A percentile compares a stretch with the other conserved stretches of the same genome.
Evolutionary conservation across 2,329 filamentous ascomycete species (phyloP).

Genomic region (Cryoendolithus antarcticus): DNA sequence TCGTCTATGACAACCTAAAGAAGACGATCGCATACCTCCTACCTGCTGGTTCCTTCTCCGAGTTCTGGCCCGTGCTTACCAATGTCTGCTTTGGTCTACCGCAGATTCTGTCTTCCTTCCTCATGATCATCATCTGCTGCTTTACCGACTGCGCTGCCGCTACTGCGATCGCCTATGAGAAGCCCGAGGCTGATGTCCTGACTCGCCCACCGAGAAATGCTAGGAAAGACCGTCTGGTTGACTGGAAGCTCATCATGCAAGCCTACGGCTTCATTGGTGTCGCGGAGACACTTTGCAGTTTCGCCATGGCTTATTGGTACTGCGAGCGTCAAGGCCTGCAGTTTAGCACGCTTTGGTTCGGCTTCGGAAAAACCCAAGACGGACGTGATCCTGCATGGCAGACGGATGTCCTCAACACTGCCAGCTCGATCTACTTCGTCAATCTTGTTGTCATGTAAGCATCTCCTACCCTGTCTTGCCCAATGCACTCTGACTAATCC

Average conservation of each 20-base stretch:
- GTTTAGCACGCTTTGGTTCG: conserved; percentile 57
- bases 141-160: conserved; percentile 68
- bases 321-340: conserved; percentile 42
- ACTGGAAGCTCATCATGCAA: conserved; percentile 60
- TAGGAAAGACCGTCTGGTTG: conserved; percentile 58
- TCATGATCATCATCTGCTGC: conserved; percentile 51
- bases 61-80: conserved; percentile 65
- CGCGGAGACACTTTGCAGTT: conserved; percentile 28
- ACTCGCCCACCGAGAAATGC: conserved; percentile 55
- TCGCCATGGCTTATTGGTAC: conserved; percentile 36
- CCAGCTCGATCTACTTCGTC: conserved; percentile 66
- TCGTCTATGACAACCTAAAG: conserved; percentile 70
- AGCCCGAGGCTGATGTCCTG: conserved; percentile 64
- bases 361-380: too few species aligned
- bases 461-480: neutral
- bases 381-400: too few species aligned
- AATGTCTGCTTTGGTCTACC: conserved; percentile 61
- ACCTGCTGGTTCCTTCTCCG: conserved; percentile 60
- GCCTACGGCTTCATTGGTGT: conserved; percentile 61
- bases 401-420: conserved; percentile 45
- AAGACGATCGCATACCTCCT: conserved; percentile 66
- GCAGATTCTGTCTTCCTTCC: conserved; percentile 59
- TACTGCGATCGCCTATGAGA: conserved; percentile 62
- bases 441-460: conserved; percentile 65
- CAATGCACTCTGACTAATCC: too few species aligned